Evolutionary conservation across 192 early-diverging fungal genomes (phyloP).

Genomic region (Umbelopsis ramanniana): DNA sequence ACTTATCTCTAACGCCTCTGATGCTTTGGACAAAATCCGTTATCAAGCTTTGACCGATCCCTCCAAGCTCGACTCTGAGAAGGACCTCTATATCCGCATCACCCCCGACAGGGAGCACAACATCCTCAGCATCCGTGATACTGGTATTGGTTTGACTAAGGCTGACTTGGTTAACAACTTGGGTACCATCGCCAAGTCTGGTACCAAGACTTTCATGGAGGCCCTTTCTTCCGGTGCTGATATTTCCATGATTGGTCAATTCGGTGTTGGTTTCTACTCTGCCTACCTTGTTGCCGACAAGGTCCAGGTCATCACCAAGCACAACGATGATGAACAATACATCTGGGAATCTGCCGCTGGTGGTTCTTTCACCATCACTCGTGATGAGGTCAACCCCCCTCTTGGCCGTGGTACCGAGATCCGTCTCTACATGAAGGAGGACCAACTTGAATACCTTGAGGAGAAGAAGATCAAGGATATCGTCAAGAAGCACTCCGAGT

Average conservation of each 20-base stretch:
- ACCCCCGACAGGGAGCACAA: conserved; percentile 86
- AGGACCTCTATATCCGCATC: conserved; percentile 95
- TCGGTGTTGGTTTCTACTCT: conserved; percentile 99
- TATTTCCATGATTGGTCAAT: conserved; percentile 99
- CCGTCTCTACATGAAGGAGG: conserved; percentile 98
- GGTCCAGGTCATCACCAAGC: conserved; percentile 95
- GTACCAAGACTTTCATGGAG: conserved; percentile 99
- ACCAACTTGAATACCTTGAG: conserved; percentile 97
- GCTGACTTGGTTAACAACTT: conserved; percentile 96
- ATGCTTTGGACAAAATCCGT: conserved; percentile 91
- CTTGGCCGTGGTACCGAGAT: conserved; percentile 97
- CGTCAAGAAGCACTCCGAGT: conserved; percentile 99
- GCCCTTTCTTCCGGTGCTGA: conserved; percentile 92
- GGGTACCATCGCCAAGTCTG: conserved; percentile 99
- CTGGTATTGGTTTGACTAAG: conserved; percentile 95
- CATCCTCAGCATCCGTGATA: conserved; percentile 78
- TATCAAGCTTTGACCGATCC: conserved; percentile 95
- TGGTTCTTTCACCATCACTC: conserved; percentile 92
- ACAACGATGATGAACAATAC: conserved; percentile 97
- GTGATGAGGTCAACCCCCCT: conserved; percentile 87
- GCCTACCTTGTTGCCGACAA: conserved; percentile 99
- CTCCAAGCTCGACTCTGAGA: conserved; percentile 89
- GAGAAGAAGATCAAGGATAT: conserved; percentile 99
- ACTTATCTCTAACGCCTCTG: conserved; percentile 87
- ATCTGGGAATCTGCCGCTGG: conserved; percentile 93